Evolutionary conservation across 495 filamentous ascomycete species (phyloP), one percentile per base, ranked within the genome.

Genomic region (Friedmanniomyces simplex): DNA sequence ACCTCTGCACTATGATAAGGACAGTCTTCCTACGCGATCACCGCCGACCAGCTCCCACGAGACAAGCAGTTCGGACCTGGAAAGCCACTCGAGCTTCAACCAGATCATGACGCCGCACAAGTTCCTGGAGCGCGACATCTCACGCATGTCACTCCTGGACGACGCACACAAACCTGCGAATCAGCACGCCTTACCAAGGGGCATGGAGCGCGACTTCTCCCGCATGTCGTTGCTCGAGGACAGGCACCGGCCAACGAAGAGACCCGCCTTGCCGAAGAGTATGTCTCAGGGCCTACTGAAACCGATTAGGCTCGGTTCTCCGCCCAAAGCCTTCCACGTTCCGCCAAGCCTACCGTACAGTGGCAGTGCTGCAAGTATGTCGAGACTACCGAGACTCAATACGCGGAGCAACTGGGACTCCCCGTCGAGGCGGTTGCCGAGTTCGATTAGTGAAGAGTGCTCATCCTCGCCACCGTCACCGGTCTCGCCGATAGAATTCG

Each of bases 61-160:
- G 16, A 24, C 21, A 2, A 61, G 41, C 20, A 34, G 21, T 14
- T 62, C 55, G 10, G 56, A 59, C 22, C 45, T 63, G n/a, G 60
- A 55, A 20, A 59, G 50, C 50, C 41, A 63, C 36, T 37, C 39
- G 8, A 63, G 60, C 56, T 59, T 59, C 55, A 49, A 59, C 52
- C 37, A 63, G 24, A 63, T 63, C 50, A 45, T 55, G 45, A 58
- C 55, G 12, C 60, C 60, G 10, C 21, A 50, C 26, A 46, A 48
- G 11, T 5, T 41, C 42, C 45, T 54, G 20, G 16, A 50, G 34
- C 55, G 60, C 7, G 60, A 63, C 24, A 14, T 20, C 16, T 52
- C 55, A 10, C 47, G 56, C 30, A 55, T 58, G 50, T 55, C 41
- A 1, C 46, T 58, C 16, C 50, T 62, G 8, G 42, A 62, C 36